Evolutionary conservation across 2,329 filamentous ascomycete genomes (phyloP).

Genomic region (Berkeleyomyces rouxiae): DNA sequence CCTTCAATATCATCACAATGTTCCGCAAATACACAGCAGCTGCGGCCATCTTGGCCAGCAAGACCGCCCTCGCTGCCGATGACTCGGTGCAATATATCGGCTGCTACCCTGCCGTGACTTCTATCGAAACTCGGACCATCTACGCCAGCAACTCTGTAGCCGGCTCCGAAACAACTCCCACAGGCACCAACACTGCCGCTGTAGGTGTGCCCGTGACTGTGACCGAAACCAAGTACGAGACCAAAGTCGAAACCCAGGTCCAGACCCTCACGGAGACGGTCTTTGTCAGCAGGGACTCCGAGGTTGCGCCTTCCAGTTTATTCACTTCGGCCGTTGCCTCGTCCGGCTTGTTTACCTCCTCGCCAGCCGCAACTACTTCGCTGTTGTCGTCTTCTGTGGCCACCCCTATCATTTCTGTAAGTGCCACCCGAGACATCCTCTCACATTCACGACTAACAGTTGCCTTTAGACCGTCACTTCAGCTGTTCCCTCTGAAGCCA

Average conservation of each 20-base stretch:
- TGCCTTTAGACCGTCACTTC: neutral
- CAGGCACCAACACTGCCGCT: neutral
- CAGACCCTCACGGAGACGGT: slow-evolving; percentile 4
- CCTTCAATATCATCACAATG: neutral
- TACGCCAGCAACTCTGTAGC: neutral
- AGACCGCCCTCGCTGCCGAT: slow-evolving; percentile 1
- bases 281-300: neutral
- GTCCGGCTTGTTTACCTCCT: neutral
- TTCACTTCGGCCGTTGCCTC: neutral
- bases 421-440: neutral
- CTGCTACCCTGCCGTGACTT: slow-evolving; percentile 5
- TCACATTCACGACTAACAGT: neutral
- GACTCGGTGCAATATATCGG: neutral
- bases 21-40: slow-evolving; percentile 11
- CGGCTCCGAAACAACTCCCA: neutral
- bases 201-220: neutral
- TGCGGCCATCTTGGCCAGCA: slow-evolving; percentile 3
- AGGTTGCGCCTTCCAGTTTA: neutral
- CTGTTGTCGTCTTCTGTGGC: neutral
- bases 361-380: neutral
- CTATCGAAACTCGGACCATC: neutral
- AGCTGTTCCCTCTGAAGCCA: neutral
- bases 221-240: neutral
- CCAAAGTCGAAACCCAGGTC: neutral
- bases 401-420: neutral